Conservation (phyloP, 805 yeast species). For the Wickerhamomyces canadensis region DNA sequence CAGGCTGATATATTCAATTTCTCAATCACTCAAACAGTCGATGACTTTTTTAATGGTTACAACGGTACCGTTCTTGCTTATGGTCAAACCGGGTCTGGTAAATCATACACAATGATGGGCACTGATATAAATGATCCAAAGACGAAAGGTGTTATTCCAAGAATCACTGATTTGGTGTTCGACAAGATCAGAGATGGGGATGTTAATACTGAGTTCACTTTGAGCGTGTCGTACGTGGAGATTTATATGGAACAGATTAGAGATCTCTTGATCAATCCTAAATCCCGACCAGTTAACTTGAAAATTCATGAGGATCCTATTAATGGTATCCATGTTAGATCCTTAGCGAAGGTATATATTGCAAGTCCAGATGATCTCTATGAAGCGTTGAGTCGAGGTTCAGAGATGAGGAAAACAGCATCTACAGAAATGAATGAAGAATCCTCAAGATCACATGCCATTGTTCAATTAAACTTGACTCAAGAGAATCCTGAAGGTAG, state of each 20-base stretch:
- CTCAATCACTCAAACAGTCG: conserved; percentile 56
- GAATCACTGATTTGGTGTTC: conserved; percentile 65
- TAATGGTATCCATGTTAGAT: conserved; percentile 66
- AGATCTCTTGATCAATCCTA: conserved; percentile 53
- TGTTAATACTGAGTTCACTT: conserved; percentile 50
- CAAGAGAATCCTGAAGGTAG: conserved; percentile 57
- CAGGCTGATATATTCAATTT: conserved; percentile 58
- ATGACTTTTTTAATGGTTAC: conserved; percentile 67
- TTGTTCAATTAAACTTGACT: conserved; percentile 62
- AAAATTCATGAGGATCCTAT: conserved; percentile 58
- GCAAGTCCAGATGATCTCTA: conserved; percentile 53
- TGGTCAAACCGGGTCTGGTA: conserved; percentile 79
- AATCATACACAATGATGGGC: conserved; percentile 76
- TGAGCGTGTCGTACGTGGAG: conserved; percentile 71
- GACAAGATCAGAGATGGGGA: conserved; percentile 39
- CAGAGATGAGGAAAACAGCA: conserved; percentile 47
- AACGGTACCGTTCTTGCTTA: conserved; percentile 75
- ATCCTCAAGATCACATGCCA: conserved; percentile 77
- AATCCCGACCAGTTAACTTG: conserved; percentile 23
- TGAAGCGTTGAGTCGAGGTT: conserved; percentile 53
- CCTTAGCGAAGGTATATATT: conserved; percentile 59
- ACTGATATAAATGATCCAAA: conserved; percentile 23
- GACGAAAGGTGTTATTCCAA: conserved; percentile 59
- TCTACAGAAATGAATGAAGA: conserved; percentile 67
- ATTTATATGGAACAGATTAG: conserved; percentile 72